Evolutionary conservation across 192 early-diverging fungal genomes (phyloP).

Genomic region (Oehlia diaphana): DNA sequence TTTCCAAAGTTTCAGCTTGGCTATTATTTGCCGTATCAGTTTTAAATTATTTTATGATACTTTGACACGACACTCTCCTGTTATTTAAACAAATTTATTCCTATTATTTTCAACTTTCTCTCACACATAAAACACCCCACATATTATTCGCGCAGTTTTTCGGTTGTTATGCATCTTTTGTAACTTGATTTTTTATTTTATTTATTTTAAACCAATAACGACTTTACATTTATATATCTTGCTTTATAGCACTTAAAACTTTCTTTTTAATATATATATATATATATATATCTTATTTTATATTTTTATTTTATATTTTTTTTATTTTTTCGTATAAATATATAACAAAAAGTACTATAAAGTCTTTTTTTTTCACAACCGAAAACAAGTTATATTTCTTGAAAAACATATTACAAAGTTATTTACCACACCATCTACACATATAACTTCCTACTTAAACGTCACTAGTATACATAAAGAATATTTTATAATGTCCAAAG

Average conservation of each 20-base stretch:
- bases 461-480: neutral
- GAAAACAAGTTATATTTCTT: too few relatives aligned
- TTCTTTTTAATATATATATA: too few relatives aligned
- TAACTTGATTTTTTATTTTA: neutral
- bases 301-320: too few relatives aligned
- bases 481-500: neutral
- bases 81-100: neutral
- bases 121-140: neutral
- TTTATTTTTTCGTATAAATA: too few relatives aligned
- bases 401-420: neutral
- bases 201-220: too few relatives aligned
- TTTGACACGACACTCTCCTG: constrained; percentile 4
- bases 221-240: too few relatives aligned
- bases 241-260: too few relatives aligned
- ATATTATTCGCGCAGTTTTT: neutral
- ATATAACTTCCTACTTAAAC: neutral
- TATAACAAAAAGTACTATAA: too few relatives aligned
- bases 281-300: too few relatives aligned
- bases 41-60: neutral
- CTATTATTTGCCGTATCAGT: constrained; percentile 13
- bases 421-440: neutral
- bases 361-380: too few relatives aligned
- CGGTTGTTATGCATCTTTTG: neutral
- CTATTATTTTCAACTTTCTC: neutral
- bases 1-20: neutral